These are phyloP conservation scores for Calonectria fujianensis DNA, from an alignment of 2,329 filamentous ascomycete genomes.

Conservation along the genomic window DNA sequence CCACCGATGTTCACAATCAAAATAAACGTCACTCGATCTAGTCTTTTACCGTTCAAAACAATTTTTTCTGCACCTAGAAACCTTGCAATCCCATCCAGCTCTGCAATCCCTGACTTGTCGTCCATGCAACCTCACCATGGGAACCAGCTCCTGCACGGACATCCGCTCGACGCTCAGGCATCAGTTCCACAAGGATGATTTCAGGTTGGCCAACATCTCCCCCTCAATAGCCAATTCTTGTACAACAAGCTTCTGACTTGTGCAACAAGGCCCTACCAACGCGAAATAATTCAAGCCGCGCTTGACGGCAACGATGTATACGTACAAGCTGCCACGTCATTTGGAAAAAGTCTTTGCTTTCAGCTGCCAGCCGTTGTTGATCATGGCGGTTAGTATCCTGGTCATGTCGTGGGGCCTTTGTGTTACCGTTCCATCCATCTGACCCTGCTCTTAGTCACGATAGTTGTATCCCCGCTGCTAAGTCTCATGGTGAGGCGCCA, in stretches of 20 bases:
- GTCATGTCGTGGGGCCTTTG: slow-evolving; percentile 38
- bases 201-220: slow-evolving; percentile 73
- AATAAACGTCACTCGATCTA: slow-evolving; percentile 1
- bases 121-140: slow-evolving; percentile 59
- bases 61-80: neutral
- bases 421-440: slow-evolving; percentile 37
- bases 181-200: slow-evolving; percentile 84
- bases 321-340: slow-evolving; percentile 91
- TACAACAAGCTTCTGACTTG: slow-evolving; percentile 27
- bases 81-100: neutral
- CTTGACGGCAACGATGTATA: slow-evolving; percentile 93
- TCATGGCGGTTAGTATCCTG: slow-evolving; percentile 81
- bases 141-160: slow-evolving; percentile 74
- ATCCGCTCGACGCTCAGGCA: slow-evolving; percentile 84
- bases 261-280: slow-evolving; percentile 81
- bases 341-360: slow-evolving; percentile 95
- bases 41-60: neutral
- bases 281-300: slow-evolving; percentile 89
- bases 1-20: slow-evolving; percentile 15
- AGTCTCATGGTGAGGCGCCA: slow-evolving; percentile 85
- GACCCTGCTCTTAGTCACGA: slow-evolving; percentile 77
- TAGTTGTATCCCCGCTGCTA: slow-evolving; percentile 91
- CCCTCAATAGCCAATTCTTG: slow-evolving; percentile 8
- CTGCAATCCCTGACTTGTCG: slow-evolving; percentile 12
- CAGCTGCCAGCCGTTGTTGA: slow-evolving; percentile 93